Base-by-base conservation (phyloP, 345 rosid genomes). In the Noccaea bulbosa region DNA sequence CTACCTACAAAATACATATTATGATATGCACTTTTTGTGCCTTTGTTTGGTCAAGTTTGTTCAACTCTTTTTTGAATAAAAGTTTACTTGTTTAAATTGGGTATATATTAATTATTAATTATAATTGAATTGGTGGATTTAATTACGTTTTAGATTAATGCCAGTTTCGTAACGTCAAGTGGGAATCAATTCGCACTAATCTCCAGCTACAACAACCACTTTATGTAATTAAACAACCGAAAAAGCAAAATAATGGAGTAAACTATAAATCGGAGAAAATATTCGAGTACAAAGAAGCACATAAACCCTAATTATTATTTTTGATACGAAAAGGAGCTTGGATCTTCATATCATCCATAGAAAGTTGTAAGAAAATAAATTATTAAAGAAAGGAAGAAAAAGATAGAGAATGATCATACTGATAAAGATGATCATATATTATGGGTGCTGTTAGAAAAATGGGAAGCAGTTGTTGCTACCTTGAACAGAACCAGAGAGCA, bases 401-500 rank as follows among this genome's bases (percentile, higher is more conserved):
- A 55, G 46, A 39, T 46, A 62, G 34, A 69, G 63, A 47, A 55
- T 38, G 65, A 75, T 55, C 64, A 68, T 55, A 11, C 56, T 45
- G 15, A 44, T 56, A 14, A 20, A 7, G 52, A 62, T 46, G 50
- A 14, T 50, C 72, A 59, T 22, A 74, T 52, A 51, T 24, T 54
- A 52, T 67, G 22, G 8, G 27, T 30, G 49, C 74, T 62, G 49
- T 70, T 62, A 75, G 79, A 69, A 61, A 43, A 24, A 12, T 62
- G 60, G 76, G 46, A 48, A 73, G 72, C 65, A 43, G 22, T 55
- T 62, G 62, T 67, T 62, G 55, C 78, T 81, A 43, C 71, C 68
- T 48, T 73, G 77, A 53, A 56, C 53, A 72, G 84, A 79, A 73
- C 85, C 85, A 59, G 85, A 83, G 54, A 93, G 68, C 98, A 93